Evolutionary conservation across 371 early-diverging fungal genomes (phyloP).

Genomic region (Mucor piriformis): DNA sequence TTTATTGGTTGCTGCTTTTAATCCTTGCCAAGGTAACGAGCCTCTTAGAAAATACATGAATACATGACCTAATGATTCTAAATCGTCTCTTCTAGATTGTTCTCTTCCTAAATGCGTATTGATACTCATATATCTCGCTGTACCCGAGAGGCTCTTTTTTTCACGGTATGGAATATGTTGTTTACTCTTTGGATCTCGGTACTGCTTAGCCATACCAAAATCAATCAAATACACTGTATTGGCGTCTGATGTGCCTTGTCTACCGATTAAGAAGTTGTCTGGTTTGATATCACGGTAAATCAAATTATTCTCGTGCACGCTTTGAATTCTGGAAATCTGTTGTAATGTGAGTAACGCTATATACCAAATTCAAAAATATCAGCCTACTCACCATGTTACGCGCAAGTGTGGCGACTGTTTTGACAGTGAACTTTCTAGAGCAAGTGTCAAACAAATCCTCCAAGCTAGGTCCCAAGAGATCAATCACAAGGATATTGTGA

Average conservation of each 20-base stretch:
- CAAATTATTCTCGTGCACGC: constrained; percentile 94
- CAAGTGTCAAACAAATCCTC: constrained; percentile 97
- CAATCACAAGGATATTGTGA: constrained; percentile 93
- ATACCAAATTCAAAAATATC: not conserved
- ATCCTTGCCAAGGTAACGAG: constrained; percentile 98
- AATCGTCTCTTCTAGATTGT: constrained; percentile 97
- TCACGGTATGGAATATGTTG: constrained; percentile 89
- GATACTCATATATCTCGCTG: constrained; percentile 95
- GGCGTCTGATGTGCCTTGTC: constrained; percentile 67
- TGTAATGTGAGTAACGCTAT: not conserved
- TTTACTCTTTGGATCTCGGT: constrained; percentile 87
- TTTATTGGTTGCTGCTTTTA: constrained; percentile 98
- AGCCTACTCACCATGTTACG: constrained; percentile 90
- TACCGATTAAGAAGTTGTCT: constrained; percentile 98
- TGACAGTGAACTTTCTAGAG: constrained; percentile 84
- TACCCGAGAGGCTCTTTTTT: constrained; percentile 91
- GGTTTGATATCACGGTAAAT: constrained; percentile 99
- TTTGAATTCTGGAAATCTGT: constrained; percentile 87
- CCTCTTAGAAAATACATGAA: constrained; percentile 99
- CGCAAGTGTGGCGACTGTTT: constrained; percentile 94
- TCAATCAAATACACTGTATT: constrained; percentile 83
- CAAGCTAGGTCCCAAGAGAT: constrained; percentile 92
- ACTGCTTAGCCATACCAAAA: constrained; percentile 96
- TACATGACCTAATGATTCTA: constrained; percentile 98
- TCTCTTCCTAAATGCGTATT: constrained; percentile 97